Percentiles rank a stretch among this genome's conserved stretches.
These are phyloP conservation scores for Austroboletus novae-zelandiae DNA, from an alignment of 1,284 basidiomycete species.

Conservation along the genomic window DNA sequence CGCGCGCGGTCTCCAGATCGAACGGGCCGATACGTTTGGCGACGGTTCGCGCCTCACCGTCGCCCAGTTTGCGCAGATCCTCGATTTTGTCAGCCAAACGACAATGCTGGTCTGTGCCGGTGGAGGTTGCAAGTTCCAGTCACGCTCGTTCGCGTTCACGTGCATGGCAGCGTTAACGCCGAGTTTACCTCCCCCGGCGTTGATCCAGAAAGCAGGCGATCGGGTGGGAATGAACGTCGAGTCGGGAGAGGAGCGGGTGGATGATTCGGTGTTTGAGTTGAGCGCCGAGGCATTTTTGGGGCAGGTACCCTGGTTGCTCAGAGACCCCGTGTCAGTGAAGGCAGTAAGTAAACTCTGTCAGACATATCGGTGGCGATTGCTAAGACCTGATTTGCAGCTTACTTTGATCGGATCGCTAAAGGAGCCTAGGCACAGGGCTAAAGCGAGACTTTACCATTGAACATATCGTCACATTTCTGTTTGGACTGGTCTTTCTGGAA, in stretches of 20 bases:
- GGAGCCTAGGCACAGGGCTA: background rate
- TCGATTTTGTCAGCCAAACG: conserved; percentile 10
- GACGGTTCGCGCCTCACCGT: conserved; percentile 1
- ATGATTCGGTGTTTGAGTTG: conserved; percentile 10
- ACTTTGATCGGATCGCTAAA: background rate
- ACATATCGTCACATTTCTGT: background rate
- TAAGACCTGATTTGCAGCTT: background rate
- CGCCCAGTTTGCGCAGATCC: conserved; percentile 7
- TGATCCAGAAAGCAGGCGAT: background rate
- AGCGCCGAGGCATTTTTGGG: conserved; percentile 4
- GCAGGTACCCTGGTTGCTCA: conserved; percentile 1
- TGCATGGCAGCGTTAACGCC: conserved; percentile 13
- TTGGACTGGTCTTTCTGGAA: no score
- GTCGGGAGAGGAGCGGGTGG: background rate
- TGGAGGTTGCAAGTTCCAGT: conserved; percentile 10
- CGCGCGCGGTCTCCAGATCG: conserved; percentile 5
- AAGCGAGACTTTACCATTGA: background rate
- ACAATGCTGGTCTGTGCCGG: conserved; percentile 3
- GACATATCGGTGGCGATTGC: no score
- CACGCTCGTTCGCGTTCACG: conserved; percentile 16
- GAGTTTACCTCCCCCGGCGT: conserved; percentile 1
- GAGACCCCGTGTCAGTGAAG: background rate
- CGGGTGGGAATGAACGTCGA: no score
- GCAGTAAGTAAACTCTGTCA: conserved; percentile 5
- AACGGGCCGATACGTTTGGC: conserved; percentile 7